Conservation (phyloP, 176 grass and related monocot genomes). For the Phragmites australis region DNA sequence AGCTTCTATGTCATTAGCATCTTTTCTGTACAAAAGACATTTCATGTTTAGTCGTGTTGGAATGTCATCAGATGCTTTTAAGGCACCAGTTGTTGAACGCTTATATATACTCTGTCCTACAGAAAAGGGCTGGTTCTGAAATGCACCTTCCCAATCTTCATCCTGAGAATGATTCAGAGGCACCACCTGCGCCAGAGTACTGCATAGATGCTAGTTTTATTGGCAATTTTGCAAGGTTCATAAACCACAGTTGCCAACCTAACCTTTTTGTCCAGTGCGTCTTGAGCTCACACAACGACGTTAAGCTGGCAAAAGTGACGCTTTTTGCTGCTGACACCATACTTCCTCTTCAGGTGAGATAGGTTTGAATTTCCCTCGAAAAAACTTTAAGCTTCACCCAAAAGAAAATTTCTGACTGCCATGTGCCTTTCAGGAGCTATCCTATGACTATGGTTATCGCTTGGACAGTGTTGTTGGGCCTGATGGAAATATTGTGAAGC, state of each 20-base stretch:
- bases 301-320: constrained; percentile 78
- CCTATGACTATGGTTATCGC: constrained; percentile 69
- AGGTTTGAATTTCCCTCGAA: neutral
- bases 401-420: neutral
- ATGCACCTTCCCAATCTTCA: constrained; percentile 47
- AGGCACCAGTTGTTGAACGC: neutral
- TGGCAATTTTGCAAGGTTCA: constrained; percentile 86
- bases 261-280: constrained; percentile 92
- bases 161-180: constrained; percentile 57
- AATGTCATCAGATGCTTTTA: constrained; percentile 1
- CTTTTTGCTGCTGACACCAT: constrained; percentile 94
- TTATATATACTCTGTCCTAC: constrained; percentile 8
- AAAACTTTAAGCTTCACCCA: neutral
- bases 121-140: constrained; percentile 77
- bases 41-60: neutral
- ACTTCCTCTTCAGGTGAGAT: constrained; percentile 79
- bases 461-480: constrained; percentile 68
- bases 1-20: neutral
- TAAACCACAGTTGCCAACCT: constrained; percentile 90
- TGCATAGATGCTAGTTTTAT: constrained; percentile 73
- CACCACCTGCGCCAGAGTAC: constrained; percentile 59
- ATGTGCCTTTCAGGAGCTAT: constrained; percentile 57
- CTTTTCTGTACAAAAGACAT: neutral
- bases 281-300: constrained; percentile 74
- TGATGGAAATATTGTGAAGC: constrained; percentile 53